Evolutionary conservation across 352 stramenopile genomes (phyloP).

Genomic region (Phytophthora brassicae): DNA sequence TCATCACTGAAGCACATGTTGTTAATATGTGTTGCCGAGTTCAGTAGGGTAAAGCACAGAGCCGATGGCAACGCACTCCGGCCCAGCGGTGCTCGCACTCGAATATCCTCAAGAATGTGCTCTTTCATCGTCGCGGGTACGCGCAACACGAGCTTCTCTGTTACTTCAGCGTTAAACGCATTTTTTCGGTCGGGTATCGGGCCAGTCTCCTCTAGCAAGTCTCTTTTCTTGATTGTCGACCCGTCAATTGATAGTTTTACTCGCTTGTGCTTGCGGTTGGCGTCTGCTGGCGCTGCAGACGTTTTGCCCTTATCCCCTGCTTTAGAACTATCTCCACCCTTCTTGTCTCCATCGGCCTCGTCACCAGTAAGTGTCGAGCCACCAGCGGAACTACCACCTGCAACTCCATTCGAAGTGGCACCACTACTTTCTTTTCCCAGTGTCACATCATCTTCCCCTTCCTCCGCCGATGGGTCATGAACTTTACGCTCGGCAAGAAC

Average conservation of each 20-base stretch:
- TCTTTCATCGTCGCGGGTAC: constrained; percentile 65
- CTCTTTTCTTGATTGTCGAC: constrained; percentile 44
- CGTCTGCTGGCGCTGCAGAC: constrained; percentile 28
- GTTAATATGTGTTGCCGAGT: constrained; percentile 77
- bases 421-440: constrained; percentile 23
- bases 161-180: constrained; percentile 66
- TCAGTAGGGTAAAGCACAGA: constrained; percentile 79
- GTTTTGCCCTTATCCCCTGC: constrained; percentile 43
- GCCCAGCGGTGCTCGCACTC: constrained; percentile 51
- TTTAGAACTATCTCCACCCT: constrained; percentile 39
- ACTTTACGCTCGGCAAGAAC: constrained; percentile 66
- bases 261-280: constrained; percentile 65
- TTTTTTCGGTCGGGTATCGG: constrained; percentile 71
- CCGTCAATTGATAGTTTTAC: constrained; percentile 42
- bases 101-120: constrained; percentile 66
- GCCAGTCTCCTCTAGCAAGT: constrained; percentile 53
- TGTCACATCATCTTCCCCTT: constrained; percentile 23
- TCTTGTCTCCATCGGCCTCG: constrained; percentile 49
- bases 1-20: constrained; percentile 84
- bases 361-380: constrained; percentile 12
- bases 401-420: constrained; percentile 28
- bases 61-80: constrained; percentile 61
- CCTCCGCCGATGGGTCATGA: constrained; percentile 33
- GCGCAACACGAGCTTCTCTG: constrained; percentile 82
- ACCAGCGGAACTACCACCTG: constrained; percentile 15